Evolutionary conservation across 108 stramenopile genomes (phyloP), one percentile per base, ranked within the genome.

Genomic region (Conticribra guillardii): DNA sequence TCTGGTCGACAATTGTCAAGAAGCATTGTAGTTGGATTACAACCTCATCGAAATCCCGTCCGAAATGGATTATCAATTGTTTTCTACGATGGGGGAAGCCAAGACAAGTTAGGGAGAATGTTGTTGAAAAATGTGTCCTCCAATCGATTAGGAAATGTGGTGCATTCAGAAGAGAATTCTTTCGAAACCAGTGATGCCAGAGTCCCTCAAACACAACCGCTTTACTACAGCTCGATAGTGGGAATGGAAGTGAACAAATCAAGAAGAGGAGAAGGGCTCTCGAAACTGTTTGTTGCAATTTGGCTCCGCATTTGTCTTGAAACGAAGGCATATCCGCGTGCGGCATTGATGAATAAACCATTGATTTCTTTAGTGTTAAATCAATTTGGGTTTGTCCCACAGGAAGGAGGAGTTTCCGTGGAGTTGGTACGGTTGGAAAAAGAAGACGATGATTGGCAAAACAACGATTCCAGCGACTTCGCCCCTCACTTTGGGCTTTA

Each of bases 271-370:
- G 71, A 73, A 48, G 81, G 81, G 0, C 48, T 82, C 7, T 82
- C 81, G 15, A 75, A 74, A 30, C 2, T 75, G 18, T 55, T 82
- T 11, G 54, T 77, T n/a, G 66, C 81, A 0, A 77, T 82, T 23
- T 82, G 81, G 81, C 60, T 82, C 16, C 54, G 58, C 15, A 53
- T 77, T 1, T 82, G 76, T 52, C 64, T 82, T 21, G 32, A 51
- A 29, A 73, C 68, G 0, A 56, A 63, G 60, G 71, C 59, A 17
- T 82, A 55, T 47, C 81, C 81, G 19, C 81, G 73, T 23, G 76
- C 81, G 44, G 81, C 64, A 21, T 29, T 77, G 49, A 82, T 82
- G 65, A 77, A 78, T 33, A 82, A 82, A 41, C 81, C 81, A 18
- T 57, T 82, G 19, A 72, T 82, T 26, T 59, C 81, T 19, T 45